Conservation (phyloP, 352 stramenopile species). For the Pilasporangium apinafurcum region DNA sequence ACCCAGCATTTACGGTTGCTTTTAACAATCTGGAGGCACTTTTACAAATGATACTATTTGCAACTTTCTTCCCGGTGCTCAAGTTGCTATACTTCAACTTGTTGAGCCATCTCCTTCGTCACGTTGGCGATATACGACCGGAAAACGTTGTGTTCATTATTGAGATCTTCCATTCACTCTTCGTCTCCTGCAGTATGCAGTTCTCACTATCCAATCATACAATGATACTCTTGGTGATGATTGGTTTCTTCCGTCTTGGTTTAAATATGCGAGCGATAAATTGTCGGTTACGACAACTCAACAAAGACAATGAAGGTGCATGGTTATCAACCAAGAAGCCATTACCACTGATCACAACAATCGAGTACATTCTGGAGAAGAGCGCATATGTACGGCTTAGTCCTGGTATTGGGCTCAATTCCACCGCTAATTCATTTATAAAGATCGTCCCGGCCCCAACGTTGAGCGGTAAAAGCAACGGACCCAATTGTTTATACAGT, state of each 20-base stretch:
- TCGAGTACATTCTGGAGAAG: not conserved
- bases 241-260: slow-evolving; percentile 26
- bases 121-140: slow-evolving; percentile 17
- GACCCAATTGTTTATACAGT: too few relatives aligned
- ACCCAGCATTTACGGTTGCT: slow-evolving; percentile 17
- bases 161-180: slow-evolving; percentile 48
- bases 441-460: too few relatives aligned
- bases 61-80: slow-evolving; percentile 17
- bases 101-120: not conserved
- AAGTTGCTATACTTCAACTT: slow-evolving; percentile 12
- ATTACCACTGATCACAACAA: not conserved
- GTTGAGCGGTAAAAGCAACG: not conserved
- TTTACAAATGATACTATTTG: slow-evolving; percentile 8
- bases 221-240: slow-evolving; percentile 14
- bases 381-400: too few relatives aligned
- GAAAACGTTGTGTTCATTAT: slow-evolving; percentile 44
- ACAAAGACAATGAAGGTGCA: too few relatives aligned
- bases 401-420: too few relatives aligned
- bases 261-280: too few relatives aligned
- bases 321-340: too few relatives aligned
- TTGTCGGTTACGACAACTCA: too few relatives aligned
- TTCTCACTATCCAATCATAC: slow-evolving; percentile 12
- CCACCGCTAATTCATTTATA: too few relatives aligned
- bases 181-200: slow-evolving; percentile 31
- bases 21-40: slow-evolving; percentile 8